Conservation (phyloP, 352 stramenopile genomes). For the Plasmopara halstedii region DNA sequence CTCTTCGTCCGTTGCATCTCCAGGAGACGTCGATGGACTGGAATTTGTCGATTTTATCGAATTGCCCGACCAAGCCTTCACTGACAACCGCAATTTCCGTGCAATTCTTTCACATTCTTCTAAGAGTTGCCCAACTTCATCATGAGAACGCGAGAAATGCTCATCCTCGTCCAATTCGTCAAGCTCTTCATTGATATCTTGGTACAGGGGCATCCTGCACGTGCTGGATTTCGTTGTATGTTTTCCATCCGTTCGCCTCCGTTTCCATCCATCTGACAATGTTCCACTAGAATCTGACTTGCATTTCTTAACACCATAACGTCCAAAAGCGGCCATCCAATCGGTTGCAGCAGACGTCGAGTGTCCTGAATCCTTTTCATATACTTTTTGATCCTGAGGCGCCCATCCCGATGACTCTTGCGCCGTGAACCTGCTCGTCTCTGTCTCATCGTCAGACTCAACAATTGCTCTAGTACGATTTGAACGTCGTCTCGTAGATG, state of each 20-base stretch:
- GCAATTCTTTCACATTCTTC: conserved; percentile 58
- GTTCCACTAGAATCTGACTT: conserved; percentile 6
- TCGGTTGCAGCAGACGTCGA: conserved; percentile 28
- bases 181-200: conserved; percentile 14
- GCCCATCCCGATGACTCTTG: conserved; percentile 28
- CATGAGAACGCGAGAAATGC: conserved; percentile 48
- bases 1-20: conserved; percentile 37
- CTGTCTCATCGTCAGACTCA: conserved; percentile 51
- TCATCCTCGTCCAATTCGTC: conserved; percentile 41
- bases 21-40: conserved; percentile 19
- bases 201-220: conserved; percentile 3
- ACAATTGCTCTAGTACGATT: conserved; percentile 58
- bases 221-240: neutral
- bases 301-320: conserved; percentile 17
- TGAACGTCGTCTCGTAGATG: conserved; percentile 21
- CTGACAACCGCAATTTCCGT: conserved; percentile 47
- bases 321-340: conserved; percentile 60
- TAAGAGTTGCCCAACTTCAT: conserved; percentile 62
- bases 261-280: conserved; percentile 13
- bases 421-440: conserved; percentile 6
- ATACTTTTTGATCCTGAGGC: conserved; percentile 20
- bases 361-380: conserved; percentile 19
- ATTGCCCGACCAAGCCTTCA: conserved; percentile 51
- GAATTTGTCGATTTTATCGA: conserved; percentile 18
- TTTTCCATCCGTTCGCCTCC: conserved; percentile 6